Evolutionary conservation across 73 alveolate genomes (phyloP).

Genomic region (Paramecium primaurelia): DNA sequence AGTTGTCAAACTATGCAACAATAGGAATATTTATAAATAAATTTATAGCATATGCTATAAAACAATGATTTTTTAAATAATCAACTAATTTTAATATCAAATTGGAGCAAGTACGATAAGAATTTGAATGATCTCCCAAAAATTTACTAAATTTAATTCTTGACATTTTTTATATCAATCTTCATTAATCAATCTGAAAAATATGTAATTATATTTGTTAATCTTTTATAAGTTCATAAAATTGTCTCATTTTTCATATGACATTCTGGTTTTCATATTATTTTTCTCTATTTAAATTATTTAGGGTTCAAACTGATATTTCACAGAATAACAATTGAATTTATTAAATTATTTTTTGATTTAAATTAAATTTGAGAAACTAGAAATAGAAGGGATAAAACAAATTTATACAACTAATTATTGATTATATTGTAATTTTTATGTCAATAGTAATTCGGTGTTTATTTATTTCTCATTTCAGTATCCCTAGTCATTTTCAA

Average conservation of each 20-base stretch:
- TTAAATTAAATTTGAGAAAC: neutral
- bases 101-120: neutral
- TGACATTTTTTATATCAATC: neutral
- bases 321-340: neutral
- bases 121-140: neutral
- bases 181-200: neutral
- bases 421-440: neutral
- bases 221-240: neutral
- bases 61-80: neutral
- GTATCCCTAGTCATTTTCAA: conserved; percentile 20
- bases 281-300: neutral
- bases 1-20: neutral
- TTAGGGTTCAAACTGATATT: neutral
- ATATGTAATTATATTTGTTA: neutral
- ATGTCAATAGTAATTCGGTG: conserved; percentile 36
- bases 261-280: neutral
- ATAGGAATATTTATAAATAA: neutral
- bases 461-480: conserved; percentile 15
- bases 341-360: neutral
- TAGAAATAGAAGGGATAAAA: neutral
- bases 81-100: neutral
- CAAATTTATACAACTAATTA: neutral
- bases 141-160: neutral
- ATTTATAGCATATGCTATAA: neutral
- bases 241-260: neutral